A percentile compares a stretch with the other conserved stretches of the same genome.
Conservation (phyloP, 129 eudicot species). For the Arctium minus region DNA sequence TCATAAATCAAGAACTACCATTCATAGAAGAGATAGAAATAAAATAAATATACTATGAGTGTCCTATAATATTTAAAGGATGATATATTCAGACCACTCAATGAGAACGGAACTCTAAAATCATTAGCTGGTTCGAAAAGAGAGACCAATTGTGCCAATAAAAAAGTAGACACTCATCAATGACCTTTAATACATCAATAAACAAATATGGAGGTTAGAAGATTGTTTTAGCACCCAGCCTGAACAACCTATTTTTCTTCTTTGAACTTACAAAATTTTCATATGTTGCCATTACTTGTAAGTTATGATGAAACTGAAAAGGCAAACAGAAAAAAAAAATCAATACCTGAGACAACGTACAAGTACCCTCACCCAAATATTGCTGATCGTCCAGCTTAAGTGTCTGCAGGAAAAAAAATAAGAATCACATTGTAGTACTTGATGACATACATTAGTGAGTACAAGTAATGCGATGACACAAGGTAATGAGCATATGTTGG, state of each 20-base stretch:
- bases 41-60: neutral
- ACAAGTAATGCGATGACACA: neutral
- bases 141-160: neutral
- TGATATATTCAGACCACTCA: neutral
- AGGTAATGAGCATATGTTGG: neutral
- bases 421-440: neutral
- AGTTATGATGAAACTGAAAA: constrained; percentile 6
- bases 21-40: neutral
- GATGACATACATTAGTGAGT: too few relatives aligned
- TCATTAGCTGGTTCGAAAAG: constrained; percentile 4
- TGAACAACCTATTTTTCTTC: neutral
- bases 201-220: neutral
- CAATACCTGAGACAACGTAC: constrained; percentile 70
- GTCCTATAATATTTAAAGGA: neutral
- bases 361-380: constrained; percentile 77
- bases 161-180: constrained; percentile 5
- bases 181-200: neutral
- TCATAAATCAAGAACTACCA: neutral
- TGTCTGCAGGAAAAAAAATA: constrained; percentile 37
- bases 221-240: neutral
- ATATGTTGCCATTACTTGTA: neutral
- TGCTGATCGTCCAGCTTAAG: constrained; percentile 90
- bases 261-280: neutral
- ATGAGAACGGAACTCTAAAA: neutral
- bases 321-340: neutral